A percentile compares a stretch with the other conserved stretches of the same genome.
Evolutionary conservation across 192 early-diverging fungal genomes (phyloP).

Genomic region (Pilaira anomala): DNA sequence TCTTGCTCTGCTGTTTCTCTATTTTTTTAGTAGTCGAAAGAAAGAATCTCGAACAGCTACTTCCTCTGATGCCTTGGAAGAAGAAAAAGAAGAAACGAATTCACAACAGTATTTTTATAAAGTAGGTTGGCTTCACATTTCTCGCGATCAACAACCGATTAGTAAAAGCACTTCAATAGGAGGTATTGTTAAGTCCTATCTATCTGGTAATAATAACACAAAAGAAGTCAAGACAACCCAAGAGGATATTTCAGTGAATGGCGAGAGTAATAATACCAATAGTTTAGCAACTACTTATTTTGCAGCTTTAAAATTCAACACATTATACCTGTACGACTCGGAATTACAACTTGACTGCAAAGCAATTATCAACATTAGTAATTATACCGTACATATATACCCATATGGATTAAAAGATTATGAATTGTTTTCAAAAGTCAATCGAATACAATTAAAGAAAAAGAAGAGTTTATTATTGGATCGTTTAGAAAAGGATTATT

Average conservation of each 20-base stretch:
- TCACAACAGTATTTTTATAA: constrained; percentile 17
- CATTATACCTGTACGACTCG: constrained; percentile 78
- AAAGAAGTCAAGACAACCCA: constrained; percentile 18
- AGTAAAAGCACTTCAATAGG: neutral
- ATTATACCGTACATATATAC: constrained; percentile 70
- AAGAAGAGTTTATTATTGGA: constrained; percentile 47
- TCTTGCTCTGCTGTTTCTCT: constrained; percentile 14
- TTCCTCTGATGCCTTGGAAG: neutral
- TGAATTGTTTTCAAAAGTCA: constrained; percentile 67
- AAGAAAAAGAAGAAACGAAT: neutral
- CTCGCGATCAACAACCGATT: constrained; percentile 8
- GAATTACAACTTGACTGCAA: constrained; percentile 51
- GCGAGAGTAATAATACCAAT: neutral
- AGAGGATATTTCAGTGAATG: neutral
- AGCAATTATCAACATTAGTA: constrained; percentile 62
- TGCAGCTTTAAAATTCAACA: constrained; percentile 73
- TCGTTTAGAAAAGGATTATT: constrained; percentile 45
- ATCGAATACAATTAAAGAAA: constrained; percentile 57
- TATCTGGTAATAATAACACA: constrained; percentile 33
- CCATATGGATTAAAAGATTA: constrained; percentile 67
- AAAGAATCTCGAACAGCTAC: neutral
- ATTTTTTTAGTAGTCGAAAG: neutral
- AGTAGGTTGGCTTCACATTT: constrained; percentile 33
- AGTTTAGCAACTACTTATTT: constrained; percentile 36
- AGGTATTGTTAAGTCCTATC: constrained; percentile 30